Conservation (phyloP, 305 asterid species). For the Solanum hybrid region DNA sequence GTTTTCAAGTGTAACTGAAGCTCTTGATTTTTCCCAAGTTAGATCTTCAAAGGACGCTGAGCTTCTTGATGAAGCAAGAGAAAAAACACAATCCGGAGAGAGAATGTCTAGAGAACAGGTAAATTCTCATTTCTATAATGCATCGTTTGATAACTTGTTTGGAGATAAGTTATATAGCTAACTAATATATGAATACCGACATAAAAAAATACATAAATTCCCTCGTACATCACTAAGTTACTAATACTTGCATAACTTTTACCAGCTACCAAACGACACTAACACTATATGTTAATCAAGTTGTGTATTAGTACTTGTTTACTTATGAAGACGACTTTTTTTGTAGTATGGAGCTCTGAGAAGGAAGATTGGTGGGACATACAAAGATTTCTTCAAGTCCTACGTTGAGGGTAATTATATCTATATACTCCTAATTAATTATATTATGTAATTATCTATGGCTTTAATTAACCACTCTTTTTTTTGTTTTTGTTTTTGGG, state of each 20-base stretch:
- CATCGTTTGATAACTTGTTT: not conserved
- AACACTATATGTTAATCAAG: not conserved
- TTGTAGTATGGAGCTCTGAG: slow-evolving; percentile 84
- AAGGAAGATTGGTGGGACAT: slow-evolving; percentile 95
- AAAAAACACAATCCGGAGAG: slow-evolving; percentile 60
- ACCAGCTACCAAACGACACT: not conserved
- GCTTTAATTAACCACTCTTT: not conserved
- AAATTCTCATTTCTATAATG: not conserved
- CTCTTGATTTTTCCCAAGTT: slow-evolving; percentile 78
- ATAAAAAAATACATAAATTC: not conserved
- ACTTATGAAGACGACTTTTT: not conserved
- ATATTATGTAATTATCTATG: not conserved
- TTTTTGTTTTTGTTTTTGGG: not conserved
- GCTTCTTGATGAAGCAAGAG: slow-evolving; percentile 63
- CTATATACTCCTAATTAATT: not conserved
- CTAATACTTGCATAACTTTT: not conserved
- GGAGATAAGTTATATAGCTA: not conserved
- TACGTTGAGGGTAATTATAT: slow-evolving; percentile 59
- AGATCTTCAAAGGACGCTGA: slow-evolving; percentile 69
- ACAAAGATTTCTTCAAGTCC: slow-evolving; percentile 95
- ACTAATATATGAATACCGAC: not conserved
- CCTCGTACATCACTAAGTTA: not conserved
- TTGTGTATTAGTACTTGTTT: not conserved
- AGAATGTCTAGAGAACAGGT: slow-evolving; percentile 78
- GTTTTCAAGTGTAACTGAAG: slow-evolving; percentile 60